A percentile compares a stretch with the other conserved stretches of the same genome.
Conservation (phyloP, 1,284 basidiomycete species). For the Erythrobasidium hasegawianum region DNA sequence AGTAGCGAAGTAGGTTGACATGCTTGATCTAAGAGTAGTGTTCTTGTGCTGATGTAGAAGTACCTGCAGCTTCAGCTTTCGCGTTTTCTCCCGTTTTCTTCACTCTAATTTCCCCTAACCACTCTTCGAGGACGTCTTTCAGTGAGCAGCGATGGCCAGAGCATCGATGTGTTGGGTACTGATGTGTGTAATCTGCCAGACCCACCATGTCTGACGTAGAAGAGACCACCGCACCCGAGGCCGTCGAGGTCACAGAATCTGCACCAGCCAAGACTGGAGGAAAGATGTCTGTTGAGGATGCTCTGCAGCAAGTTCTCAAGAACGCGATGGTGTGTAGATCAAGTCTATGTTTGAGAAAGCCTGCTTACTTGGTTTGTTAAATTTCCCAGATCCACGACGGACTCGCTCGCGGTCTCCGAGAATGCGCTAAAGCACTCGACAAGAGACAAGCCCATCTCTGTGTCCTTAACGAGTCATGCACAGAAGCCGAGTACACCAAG, state of each 20-base stretch:
- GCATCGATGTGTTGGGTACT: too few relatives aligned
- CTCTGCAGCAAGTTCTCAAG: conserved; percentile 74
- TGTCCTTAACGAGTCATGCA: conserved; percentile 98
- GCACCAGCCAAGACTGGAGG: conserved; percentile 82
- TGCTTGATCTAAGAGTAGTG: too few relatives aligned
- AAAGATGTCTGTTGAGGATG: conserved; percentile 94
- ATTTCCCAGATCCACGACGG: conserved; percentile 96
- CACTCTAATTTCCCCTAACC: background rate
- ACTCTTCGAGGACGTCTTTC: background rate
- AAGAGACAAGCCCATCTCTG: conserved; percentile 98
- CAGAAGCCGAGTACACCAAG: conserved; percentile 99
- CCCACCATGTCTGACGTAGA: conserved; percentile 35
- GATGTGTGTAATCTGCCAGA: too few relatives aligned
- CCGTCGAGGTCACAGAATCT: conserved; percentile 64
- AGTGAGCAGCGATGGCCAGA: too few relatives aligned
- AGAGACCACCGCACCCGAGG: conserved; percentile 30
- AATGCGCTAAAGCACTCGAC: conserved; percentile 97
- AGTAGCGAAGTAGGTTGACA: too few relatives aligned
- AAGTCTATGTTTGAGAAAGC: background rate
- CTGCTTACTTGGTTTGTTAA: conserved; percentile 70
- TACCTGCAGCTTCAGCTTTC: background rate
- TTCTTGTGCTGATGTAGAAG: background rate
- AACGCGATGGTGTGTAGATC: conserved; percentile 30
- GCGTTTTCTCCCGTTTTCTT: conserved; percentile 4
- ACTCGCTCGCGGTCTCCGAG: conserved; percentile 94